phyloP scores from a whole-genome alignment of 164 flowering plant species.

The Paratinospora sagittata region DNA sequence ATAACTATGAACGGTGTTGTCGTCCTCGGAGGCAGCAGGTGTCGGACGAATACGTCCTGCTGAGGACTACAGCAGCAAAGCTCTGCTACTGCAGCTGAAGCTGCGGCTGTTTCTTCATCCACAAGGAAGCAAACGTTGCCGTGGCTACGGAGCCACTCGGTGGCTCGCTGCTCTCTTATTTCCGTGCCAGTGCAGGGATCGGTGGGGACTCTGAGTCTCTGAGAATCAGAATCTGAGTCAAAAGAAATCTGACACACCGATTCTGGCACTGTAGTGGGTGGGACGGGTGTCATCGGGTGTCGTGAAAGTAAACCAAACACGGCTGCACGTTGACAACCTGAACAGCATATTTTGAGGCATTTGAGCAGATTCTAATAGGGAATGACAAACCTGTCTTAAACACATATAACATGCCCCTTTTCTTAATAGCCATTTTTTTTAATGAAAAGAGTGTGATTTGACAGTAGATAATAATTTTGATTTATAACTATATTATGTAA shows the following conservation, averaged over 20 bases:
- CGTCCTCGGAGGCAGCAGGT: background rate
- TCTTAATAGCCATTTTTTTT: background rate
- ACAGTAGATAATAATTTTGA: background rate
- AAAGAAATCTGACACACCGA: slow-evolving; percentile 15
- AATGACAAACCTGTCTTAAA: background rate
- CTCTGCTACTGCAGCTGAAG: background rate
- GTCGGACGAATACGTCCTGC: background rate
- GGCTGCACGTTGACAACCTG: background rate
- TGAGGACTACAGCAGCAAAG: background rate
- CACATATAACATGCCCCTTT: background rate
- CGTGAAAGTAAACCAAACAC: slow-evolving; percentile 32
- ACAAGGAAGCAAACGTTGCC: background rate
- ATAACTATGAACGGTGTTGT: background rate
- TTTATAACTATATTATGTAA: too few species aligned
- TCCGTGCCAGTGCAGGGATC: slow-evolving; percentile 12
- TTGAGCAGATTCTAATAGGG: background rate
- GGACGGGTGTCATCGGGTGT: slow-evolving; percentile 17
- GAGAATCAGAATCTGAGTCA: slow-evolving; percentile 17
- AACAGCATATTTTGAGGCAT: slow-evolving; percentile 6
- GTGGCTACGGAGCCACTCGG: too few species aligned
- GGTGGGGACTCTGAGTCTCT: slow-evolving; percentile 6
- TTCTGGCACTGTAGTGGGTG: slow-evolving; percentile 4
- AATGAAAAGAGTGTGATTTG: background rate
- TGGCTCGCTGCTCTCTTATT: background rate
- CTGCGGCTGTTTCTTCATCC: background rate